A percentile compares a stretch with the other conserved stretches of the same genome.
phyloP scores from a whole-genome alignment of 2,329 filamentous ascomycete species.

The Teratosphaeria viscida region DNA sequence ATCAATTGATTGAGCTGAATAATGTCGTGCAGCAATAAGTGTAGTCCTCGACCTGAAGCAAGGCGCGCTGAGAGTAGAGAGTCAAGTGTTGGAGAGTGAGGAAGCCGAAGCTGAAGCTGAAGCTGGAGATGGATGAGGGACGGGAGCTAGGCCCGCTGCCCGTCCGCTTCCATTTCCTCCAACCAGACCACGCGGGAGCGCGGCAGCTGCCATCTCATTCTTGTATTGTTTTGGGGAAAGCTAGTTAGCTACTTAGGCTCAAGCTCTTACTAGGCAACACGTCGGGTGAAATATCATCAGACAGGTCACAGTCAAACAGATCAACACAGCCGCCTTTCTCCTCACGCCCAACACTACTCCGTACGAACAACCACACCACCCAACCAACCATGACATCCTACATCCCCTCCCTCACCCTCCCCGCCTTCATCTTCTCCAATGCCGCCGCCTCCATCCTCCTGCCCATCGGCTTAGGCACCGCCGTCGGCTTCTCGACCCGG shows the following conservation, averaged over 20 bases:
- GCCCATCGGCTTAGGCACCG: slow-evolving; percentile 61
- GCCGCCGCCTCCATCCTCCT: slow-evolving; percentile 65
- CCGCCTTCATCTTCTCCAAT: slow-evolving; percentile 58
- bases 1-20: not conserved
- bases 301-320: too few relatives aligned
- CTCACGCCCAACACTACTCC: too few relatives aligned
- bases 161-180: too few relatives aligned
- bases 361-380: too few relatives aligned
- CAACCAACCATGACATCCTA: slow-evolving; percentile 58
- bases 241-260: not conserved
- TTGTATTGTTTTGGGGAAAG: not conserved
- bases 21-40: too few relatives aligned
- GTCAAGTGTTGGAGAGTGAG: not conserved
- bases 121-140: not conserved
- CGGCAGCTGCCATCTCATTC: too few relatives aligned
- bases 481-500: slow-evolving; percentile 58
- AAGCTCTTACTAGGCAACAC: too few relatives aligned
- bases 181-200: too few relatives aligned
- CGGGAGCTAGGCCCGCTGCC: too few relatives aligned
- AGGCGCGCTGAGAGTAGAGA: not conserved
- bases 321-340: too few relatives aligned
- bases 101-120: not conserved
- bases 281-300: not conserved
- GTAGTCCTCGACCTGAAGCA: not conserved
- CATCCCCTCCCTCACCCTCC: slow-evolving; percentile 67